A percentile compares a stretch with the other conserved stretches of the same genome.
These are phyloP conservation scores for Coniochaeta prunicola DNA, from an alignment of 2,329 filamentous ascomycete species.

Conservation along the genomic window DNA sequence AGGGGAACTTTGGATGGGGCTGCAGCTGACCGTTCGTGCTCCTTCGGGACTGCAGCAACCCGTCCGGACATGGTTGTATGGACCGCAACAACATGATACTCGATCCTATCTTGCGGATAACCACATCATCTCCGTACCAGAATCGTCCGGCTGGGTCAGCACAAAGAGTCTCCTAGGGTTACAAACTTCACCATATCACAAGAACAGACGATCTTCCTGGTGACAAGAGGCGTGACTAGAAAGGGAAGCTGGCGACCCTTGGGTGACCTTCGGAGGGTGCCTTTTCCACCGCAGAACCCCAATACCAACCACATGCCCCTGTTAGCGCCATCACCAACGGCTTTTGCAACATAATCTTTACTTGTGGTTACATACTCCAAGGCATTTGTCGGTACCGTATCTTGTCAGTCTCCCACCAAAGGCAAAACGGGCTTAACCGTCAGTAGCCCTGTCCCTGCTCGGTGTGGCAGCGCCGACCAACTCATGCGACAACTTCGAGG, in stretches of 20 bases:
- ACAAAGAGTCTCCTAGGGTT: not conserved
- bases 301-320: not conserved
- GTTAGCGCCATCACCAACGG: not conserved
- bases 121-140: not conserved
- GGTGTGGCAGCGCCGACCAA: not conserved
- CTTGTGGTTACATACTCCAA: not conserved
- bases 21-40: not conserved
- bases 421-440: not conserved
- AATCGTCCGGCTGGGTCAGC: not conserved
- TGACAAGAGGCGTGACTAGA: not conserved
- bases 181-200: not conserved
- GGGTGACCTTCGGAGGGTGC: not conserved
- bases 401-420: not conserved
- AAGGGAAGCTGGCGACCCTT: not conserved
- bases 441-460: not conserved
- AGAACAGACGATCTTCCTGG: not conserved
- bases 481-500: not conserved
- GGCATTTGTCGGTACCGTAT: not conserved
- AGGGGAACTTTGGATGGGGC: not conserved
- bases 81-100: not conserved
- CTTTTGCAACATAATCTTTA: not conserved
- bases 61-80: not conserved
- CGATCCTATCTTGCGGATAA: not conserved
- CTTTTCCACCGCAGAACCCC: not conserved
- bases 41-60: not conserved